phyloP scores from a whole-genome alignment of 805 yeast genomes.

The Candida gorgasii region DNA sequence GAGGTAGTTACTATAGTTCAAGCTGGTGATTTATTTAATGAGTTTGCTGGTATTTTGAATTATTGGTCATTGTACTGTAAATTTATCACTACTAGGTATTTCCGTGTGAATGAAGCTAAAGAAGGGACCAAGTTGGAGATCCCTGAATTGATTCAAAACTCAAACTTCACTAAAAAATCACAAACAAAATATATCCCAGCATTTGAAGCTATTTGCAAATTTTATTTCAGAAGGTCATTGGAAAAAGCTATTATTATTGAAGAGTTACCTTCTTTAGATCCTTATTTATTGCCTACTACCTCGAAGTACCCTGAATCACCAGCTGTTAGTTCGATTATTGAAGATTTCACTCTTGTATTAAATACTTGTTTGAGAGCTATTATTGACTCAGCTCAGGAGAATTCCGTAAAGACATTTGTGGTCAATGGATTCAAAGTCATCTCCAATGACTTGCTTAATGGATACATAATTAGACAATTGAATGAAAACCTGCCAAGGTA shows the following conservation, averaged over 20 bases:
- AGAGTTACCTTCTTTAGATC: conserved; percentile 59
- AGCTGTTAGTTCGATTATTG: conserved; percentile 81
- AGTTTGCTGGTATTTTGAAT: conserved; percentile 73
- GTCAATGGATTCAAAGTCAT: conserved; percentile 58
- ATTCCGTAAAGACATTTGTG: conserved; percentile 55
- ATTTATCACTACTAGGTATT: conserved; percentile 72
- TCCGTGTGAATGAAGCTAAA: conserved; percentile 12
- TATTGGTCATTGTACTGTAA: conserved; percentile 82
- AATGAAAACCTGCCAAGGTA: conserved; percentile 44
- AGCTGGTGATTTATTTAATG: conserved; percentile 66
- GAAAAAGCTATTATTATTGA: conserved; percentile 82
- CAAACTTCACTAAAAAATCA: conserved; percentile 59
- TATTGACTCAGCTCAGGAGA: conserved; percentile 68
- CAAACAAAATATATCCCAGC: conserved; percentile 54
- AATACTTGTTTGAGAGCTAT: conserved; percentile 66
- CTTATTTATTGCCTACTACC: conserved; percentile 27
- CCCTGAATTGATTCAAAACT: conserved; percentile 56
- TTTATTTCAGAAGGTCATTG: conserved; percentile 72
- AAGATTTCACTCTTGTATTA: conserved; percentile 75
- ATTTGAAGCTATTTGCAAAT: conserved; percentile 63
- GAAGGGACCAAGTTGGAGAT: conserved; percentile 20
- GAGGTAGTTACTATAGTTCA: conserved; percentile 55
- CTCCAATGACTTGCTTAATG: conserved; percentile 63
- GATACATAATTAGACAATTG: conserved; percentile 38
- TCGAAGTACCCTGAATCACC: conserved; percentile 50